Percentiles rank a stretch among this genome's conserved stretches.
Conservation (phyloP, 2,329 filamentous ascomycete species). For the Claviceps sp. region DNA sequence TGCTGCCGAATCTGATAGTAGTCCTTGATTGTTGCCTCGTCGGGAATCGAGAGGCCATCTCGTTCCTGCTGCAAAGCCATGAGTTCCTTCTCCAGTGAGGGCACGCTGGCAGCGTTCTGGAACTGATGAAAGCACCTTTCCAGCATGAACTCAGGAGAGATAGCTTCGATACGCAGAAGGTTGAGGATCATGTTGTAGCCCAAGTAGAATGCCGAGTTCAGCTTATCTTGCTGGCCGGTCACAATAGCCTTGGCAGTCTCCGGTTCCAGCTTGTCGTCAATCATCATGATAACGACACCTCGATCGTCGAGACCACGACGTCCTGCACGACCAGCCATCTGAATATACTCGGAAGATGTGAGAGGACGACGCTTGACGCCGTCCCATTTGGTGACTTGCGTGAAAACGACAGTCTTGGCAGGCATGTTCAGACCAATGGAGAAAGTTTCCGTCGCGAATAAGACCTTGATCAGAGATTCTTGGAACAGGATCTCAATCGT, state of each 20-base stretch:
- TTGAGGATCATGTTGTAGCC: conserved; percentile 99
- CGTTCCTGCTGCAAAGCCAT: conserved; percentile 64
- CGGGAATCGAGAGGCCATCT: conserved; percentile 61
- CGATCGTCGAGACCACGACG: conserved; percentile 94
- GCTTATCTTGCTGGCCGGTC: conserved; percentile 87
- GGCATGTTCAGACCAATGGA: conserved; percentile 99
- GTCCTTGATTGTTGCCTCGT: conserved; percentile 81
- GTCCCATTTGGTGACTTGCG: conserved; percentile 89
- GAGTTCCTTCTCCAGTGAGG: conserved; percentile 70
- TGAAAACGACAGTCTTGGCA: conserved; percentile 98
- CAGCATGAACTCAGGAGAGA: conserved; percentile 98
- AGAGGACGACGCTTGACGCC: conserved; percentile 69
- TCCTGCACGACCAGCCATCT: conserved; percentile 96
- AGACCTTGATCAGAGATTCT: conserved; percentile 91
- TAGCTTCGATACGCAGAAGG: conserved; percentile 92
- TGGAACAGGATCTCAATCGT: conserved; percentile 99
- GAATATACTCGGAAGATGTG: conserved; percentile 91
- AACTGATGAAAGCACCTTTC: conserved; percentile 97
- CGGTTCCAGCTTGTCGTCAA: conserved; percentile 91
- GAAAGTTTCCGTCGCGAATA: conserved; percentile 97
- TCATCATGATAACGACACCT: conserved; percentile 99
- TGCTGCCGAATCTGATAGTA: conserved; percentile 87
- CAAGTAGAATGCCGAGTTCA: conserved; percentile 95
- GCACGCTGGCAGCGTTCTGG: conserved; percentile 84
- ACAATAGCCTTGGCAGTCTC: conserved; percentile 90